These are phyloP conservation scores for Eucalyptus microcorys DNA, from an alignment of 345 rosid genomes.

Conservation along the genomic window DNA sequence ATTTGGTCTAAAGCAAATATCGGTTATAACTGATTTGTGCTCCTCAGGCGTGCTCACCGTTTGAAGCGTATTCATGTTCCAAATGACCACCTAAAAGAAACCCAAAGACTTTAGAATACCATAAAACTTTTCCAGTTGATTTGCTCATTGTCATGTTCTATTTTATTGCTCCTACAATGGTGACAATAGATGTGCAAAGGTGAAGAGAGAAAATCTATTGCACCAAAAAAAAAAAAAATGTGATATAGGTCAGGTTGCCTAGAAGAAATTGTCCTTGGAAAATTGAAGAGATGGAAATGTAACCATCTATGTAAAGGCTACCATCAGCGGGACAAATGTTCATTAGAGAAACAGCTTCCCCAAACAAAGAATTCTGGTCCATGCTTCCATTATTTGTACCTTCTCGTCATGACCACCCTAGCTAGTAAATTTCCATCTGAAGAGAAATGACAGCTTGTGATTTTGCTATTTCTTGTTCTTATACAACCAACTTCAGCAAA, in stretches of 20 bases:
- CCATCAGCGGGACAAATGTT: not conserved
- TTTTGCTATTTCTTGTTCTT: conserved; percentile 43
- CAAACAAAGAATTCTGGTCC: not conserved
- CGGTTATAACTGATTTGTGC: conserved; percentile 47
- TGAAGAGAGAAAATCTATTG: not conserved
- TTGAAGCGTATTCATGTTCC: conserved; percentile 54
- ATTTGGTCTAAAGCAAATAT: conserved; percentile 65
- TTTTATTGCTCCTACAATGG: not conserved
- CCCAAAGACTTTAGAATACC: not conserved
- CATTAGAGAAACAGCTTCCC: not conserved
- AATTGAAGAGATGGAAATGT: not conserved
- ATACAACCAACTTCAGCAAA: conserved; percentile 52
- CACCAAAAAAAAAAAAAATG: not conserved
- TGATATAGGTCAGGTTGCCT: not conserved
- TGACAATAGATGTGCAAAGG: not conserved
- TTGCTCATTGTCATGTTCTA: not conserved
- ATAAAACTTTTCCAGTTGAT: not conserved
- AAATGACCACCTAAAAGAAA: conserved; percentile 31
- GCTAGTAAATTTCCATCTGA: conserved; percentile 70
- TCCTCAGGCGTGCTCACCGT: conserved; percentile 44
- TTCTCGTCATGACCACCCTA: conserved; percentile 67
- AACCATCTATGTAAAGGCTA: not conserved
- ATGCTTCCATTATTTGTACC: conserved; percentile 12
- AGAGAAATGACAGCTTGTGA: conserved; percentile 77
- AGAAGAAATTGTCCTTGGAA: not conserved